These are phyloP conservation scores for Sugiyamaella marilandica DNA, from an alignment of 805 yeast species.

Conservation along the genomic window DNA sequence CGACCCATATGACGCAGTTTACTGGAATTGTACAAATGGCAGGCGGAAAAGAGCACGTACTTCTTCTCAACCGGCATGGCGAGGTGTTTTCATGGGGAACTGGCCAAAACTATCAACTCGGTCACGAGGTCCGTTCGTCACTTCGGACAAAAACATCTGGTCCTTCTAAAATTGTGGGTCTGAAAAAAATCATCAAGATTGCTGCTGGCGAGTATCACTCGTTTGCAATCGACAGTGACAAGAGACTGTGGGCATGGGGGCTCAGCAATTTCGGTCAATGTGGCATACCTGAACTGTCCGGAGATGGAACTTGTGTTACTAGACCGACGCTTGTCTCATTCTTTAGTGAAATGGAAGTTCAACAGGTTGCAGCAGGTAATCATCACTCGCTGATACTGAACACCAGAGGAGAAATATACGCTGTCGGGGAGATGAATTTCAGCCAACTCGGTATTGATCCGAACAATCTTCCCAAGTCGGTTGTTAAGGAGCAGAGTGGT, in stretches of 20 bases:
- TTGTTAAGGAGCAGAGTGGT: conserved; percentile 75
- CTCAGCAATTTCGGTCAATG: conserved; percentile 96
- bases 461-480: conserved; percentile 60
- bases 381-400: conserved; percentile 84
- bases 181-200: conserved; percentile 69
- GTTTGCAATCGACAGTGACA: conserved; percentile 77
- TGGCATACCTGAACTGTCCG: conserved; percentile 67
- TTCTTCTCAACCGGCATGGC: conserved; percentile 81
- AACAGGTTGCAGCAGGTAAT: conserved; percentile 81
- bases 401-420: conserved; percentile 63
- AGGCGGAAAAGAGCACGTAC: conserved; percentile 86
- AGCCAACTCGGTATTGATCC: conserved; percentile 80
- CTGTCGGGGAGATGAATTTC: conserved; percentile 93
- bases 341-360: conserved; percentile 51
- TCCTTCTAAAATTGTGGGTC: conserved; percentile 75
- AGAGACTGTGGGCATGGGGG: conserved; percentile 85
- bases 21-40: conserved; percentile 76
- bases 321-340: conserved; percentile 71
- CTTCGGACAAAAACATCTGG: conserved; percentile 41
- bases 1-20: conserved; percentile 57
- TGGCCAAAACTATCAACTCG: conserved; percentile 90
- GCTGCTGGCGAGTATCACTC: conserved; percentile 96
- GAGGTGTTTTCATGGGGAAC: conserved; percentile 96
- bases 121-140: conserved; percentile 55
- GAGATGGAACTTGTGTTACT: conserved; percentile 65